Percentiles rank a stretch among this genome's conserved stretches.
Conservation (phyloP, 805 yeast genomes). For the Alloascoidea hylecoeti region DNA sequence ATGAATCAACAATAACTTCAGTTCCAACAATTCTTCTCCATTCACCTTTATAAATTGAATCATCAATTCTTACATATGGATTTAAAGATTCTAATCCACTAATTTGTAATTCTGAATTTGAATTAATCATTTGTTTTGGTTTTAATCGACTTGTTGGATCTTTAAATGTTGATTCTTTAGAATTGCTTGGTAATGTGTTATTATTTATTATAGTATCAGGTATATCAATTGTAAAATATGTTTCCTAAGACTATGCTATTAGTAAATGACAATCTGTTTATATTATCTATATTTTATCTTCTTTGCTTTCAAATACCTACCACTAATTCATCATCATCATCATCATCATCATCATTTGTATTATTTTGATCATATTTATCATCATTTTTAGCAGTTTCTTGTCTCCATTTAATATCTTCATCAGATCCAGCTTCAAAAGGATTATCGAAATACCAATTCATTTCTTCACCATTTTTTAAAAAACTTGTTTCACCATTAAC, state of each 20-base stretch:
- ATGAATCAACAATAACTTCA: slow-evolving; percentile 27
- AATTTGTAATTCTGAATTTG: background rate
- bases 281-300: no score
- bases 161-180: background rate
- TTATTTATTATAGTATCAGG: background rate
- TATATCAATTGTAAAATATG: background rate
- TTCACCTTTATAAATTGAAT: slow-evolving; percentile 49
- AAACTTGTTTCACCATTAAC: slow-evolving; percentile 64
- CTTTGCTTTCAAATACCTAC: no score
- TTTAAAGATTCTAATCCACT: background rate
- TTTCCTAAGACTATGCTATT: no score
- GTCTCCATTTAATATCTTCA: slow-evolving; percentile 60
- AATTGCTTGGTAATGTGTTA: background rate
- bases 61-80: slow-evolving; percentile 23
- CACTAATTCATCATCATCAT: slow-evolving; percentile 5
- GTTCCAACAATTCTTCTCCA: slow-evolving; percentile 79
- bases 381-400: slow-evolving; percentile 10
- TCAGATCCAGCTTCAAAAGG: slow-evolving; percentile 83
- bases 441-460: slow-evolving; percentile 73
- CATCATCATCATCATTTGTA: slow-evolving; percentile 5
- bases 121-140: background rate
- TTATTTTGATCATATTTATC: no score
- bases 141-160: background rate
- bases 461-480: slow-evolving; percentile 70
- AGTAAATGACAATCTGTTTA: no score